Conservation (phyloP, 306 rosid species). For the Bauhinia variegata region DNA sequence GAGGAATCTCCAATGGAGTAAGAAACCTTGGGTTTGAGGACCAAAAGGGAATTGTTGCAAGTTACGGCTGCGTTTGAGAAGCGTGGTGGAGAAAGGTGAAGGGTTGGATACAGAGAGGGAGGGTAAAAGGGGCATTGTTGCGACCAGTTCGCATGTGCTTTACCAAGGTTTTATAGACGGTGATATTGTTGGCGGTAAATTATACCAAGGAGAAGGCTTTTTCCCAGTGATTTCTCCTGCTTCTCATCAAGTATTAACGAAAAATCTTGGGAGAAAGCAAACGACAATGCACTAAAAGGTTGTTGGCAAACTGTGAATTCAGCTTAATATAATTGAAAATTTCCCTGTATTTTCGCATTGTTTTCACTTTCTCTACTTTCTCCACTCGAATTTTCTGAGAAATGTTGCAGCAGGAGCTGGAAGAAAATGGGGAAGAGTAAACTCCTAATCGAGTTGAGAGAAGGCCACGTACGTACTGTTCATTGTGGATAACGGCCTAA, state of each 20-base stretch:
- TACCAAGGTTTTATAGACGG: neutral
- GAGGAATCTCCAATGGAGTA: slow-evolving; percentile 33
- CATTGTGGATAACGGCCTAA: slow-evolving; percentile 60
- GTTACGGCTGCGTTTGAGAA: slow-evolving; percentile 42
- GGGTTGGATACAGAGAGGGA: slow-evolving; percentile 52
- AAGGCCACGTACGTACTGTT: slow-evolving; percentile 77
- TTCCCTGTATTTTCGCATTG: neutral
- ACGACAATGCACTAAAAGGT: slow-evolving; percentile 13
- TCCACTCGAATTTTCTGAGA: slow-evolving; percentile 24
- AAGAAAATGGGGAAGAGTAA: slow-evolving; percentile 10
- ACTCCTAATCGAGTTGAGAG: slow-evolving; percentile 32
- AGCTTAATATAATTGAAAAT: neutral
- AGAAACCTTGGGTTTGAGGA: slow-evolving; percentile 27
- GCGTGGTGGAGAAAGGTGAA: slow-evolving; percentile 46
- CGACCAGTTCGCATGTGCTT: slow-evolving; percentile 41
- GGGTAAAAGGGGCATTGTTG: slow-evolving; percentile 59
- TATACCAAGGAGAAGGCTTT: neutral
- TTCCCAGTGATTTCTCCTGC: neutral
- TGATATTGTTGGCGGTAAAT: neutral
- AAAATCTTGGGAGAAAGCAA: neutral
- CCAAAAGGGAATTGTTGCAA: slow-evolving; percentile 39
- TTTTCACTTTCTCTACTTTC: neutral
- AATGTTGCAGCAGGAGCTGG: slow-evolving; percentile 30
- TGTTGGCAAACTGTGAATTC: neutral
- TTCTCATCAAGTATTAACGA: neutral